Conservation (phyloP, 2,329 filamentous ascomycete species). For the Diaporthe ampelina region DNA sequence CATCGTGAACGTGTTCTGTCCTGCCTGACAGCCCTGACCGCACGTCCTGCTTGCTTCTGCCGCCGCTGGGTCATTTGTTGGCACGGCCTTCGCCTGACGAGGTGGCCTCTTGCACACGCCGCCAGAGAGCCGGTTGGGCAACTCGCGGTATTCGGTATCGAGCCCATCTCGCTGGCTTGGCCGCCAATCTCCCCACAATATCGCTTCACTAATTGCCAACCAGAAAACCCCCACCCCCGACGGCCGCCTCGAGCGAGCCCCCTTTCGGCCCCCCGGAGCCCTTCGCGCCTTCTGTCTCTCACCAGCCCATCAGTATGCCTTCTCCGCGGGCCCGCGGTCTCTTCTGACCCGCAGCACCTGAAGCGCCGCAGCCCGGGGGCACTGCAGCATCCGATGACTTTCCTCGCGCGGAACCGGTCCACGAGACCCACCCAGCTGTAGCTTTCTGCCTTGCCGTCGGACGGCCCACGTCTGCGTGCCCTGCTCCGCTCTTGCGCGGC, state of each 20-base stretch:
- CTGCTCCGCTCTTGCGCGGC: constrained; percentile 14
- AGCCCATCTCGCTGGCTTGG: constrained; percentile 21
- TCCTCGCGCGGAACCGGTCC: constrained; percentile 10
- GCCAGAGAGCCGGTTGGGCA: not conserved
- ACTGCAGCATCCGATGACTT: constrained; percentile 1
- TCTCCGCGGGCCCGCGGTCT: constrained; percentile 10
- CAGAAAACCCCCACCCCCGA: not conserved
- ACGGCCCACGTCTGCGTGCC: constrained; percentile 2
- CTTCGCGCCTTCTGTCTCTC: not conserved
- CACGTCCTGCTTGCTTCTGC: not conserved
- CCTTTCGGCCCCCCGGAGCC: too few species aligned
- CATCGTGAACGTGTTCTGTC: constrained; percentile 6
- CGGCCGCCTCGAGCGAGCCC: not conserved
- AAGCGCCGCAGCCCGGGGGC: too few species aligned
- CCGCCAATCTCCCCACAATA: constrained; percentile 13
- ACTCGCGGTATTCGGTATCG: constrained; percentile 9
- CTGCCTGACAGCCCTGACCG: not conserved
- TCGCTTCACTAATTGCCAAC: constrained; percentile 32
- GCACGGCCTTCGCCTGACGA: not conserved
- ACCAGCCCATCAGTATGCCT: not conserved
- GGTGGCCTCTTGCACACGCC: not conserved
- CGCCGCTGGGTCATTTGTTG: not conserved
- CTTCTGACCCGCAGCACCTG: not conserved
- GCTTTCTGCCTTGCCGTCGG: not conserved
- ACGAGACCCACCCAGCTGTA: constrained; percentile 1